Base-by-base conservation (phyloP, 2,329 filamentous ascomycete species). In the Neophaeococcomyces aloes region DNA sequence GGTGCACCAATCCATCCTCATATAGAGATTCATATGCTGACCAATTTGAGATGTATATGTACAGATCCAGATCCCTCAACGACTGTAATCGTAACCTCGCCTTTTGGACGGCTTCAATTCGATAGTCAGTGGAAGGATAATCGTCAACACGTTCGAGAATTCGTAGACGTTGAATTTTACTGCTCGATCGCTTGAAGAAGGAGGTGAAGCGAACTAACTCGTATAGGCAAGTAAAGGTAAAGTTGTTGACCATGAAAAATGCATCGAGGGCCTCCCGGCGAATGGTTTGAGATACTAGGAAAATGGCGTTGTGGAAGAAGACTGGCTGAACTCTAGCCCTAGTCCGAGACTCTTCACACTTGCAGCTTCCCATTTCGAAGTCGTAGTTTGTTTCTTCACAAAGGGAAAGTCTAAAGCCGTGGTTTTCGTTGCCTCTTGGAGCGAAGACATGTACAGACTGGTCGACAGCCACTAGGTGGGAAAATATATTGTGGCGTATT, bases 241-340 rank as follows among this genome's bases (percentile, higher is more conserved):
- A 44, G 3, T 30, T 36, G 29, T 44, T 44, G 4, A 19, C 31
- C 21, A 38, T 17, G 35, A 44, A 44, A 29, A 44, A 38, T 11
- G 35, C 21, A 30, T 44, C 42, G 35, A 44, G 42, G 17, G 42
- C 42, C 25, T 44, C 34, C 18, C 42, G 33, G 7, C 42, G 42
- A 13, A 44, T 29, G 2, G 18, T 31, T 19, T 29, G 33, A 8
- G 42, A 44, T 2, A 44, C 32, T 7, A 44, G 42, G 32, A 44
- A 38, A 4, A 38, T 21, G 7, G 33, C 35, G 29, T 36, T 44
- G 15, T 44, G 14, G 23, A 44, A 38, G 27, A 44, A 38, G n/a
- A 29, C 34, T 11, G 42, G 13, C 23, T 23, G 33, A 14, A 44
- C 21, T 14, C 19, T 32, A 13, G 15, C n/a, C 7, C 27, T 30